These are phyloP conservation scores for Ogataea haglerorum DNA, from an alignment of 805 yeast species.

Conservation along the genomic window DNA sequence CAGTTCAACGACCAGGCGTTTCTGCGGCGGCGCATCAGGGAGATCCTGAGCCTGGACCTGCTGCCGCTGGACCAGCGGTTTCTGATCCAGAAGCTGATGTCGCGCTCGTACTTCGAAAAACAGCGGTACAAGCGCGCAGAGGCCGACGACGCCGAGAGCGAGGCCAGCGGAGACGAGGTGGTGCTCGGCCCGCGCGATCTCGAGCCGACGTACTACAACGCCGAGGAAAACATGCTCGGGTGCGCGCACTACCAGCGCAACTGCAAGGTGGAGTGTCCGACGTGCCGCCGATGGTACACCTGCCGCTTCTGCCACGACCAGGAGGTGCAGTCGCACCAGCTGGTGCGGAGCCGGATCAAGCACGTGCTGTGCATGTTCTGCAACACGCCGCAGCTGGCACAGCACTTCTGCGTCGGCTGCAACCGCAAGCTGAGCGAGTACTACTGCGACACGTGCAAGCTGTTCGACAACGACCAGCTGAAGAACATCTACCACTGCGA, in stretches of 20 bases:
- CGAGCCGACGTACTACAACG: slow-evolving; percentile 45
- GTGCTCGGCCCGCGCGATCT: slow-evolving; percentile 46
- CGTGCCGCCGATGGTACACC: slow-evolving; percentile 69
- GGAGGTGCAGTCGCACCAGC: slow-evolving; percentile 49
- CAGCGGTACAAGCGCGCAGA: slow-evolving; percentile 26
- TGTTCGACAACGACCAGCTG: slow-evolving; percentile 75
- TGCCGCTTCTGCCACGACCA: slow-evolving; percentile 86
- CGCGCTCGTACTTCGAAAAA: slow-evolving; percentile 59
- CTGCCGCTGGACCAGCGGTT: slow-evolving; percentile 43
- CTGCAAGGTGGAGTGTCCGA: slow-evolving; percentile 79
- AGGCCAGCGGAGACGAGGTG: slow-evolving; percentile 34
- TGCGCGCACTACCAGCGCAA: slow-evolving; percentile 81
- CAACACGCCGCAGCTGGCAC: slow-evolving; percentile 68
- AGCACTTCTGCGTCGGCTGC: slow-evolving; percentile 67
- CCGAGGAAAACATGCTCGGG: slow-evolving; percentile 51
- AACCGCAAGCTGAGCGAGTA: slow-evolving; percentile 66
- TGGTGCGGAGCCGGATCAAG: slow-evolving; percentile 55
- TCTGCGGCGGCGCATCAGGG: slow-evolving; percentile 47
- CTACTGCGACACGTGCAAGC: slow-evolving; percentile 71
- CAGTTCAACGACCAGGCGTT: slow-evolving; percentile 35
- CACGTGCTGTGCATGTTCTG: slow-evolving; percentile 83
- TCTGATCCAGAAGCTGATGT: slow-evolving; percentile 63
- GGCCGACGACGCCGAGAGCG: slow-evolving; percentile 15
- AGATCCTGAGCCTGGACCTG: slow-evolving; percentile 40
- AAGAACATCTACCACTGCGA: slow-evolving; percentile 90